Conservation (phyloP, 805 yeast species). For the Ogataea nitratoaversa region DNA sequence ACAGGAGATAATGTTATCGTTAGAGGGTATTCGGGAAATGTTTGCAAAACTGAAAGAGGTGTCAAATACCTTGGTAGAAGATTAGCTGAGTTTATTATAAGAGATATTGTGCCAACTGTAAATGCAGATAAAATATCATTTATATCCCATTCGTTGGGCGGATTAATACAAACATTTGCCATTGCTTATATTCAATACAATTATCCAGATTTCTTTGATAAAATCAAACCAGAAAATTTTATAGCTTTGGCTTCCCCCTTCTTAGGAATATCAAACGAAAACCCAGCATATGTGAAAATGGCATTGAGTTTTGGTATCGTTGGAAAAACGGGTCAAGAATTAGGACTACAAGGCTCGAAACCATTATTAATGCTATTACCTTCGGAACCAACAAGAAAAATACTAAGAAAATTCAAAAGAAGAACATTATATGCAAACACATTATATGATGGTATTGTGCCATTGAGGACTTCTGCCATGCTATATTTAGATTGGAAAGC, state of each 20-base stretch:
- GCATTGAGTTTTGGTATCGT: constrained; percentile 84
- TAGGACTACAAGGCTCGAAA: constrained; percentile 55
- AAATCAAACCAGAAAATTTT: constrained; percentile 69
- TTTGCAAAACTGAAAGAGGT: constrained; percentile 86
- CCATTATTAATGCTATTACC: constrained; percentile 79
- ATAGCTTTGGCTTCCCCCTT: constrained; percentile 84
- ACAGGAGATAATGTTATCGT: constrained; percentile 66
- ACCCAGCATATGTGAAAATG: constrained; percentile 78
- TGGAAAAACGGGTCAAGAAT: constrained; percentile 91
- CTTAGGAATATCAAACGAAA: constrained; percentile 82
- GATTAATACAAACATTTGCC: constrained; percentile 87
- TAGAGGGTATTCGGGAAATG: constrained; percentile 79
- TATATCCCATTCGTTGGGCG: constrained; percentile 92
- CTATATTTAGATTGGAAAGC: constrained; percentile 85
- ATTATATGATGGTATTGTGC: constrained; percentile 92
- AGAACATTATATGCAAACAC: constrained; percentile 88
- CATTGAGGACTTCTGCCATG: constrained; percentile 83
- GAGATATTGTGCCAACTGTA: constrained; percentile 40
- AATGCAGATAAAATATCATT: constrained; percentile 69
- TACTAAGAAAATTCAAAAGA: constrained; percentile 58
- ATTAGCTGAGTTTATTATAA: constrained; percentile 67
- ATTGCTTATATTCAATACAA: constrained; percentile 69
- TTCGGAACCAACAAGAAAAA: constrained; percentile 62
- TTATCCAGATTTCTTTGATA: constrained; percentile 66
- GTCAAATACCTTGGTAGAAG: constrained; percentile 78